Base-by-base conservation (phyloP, 139 green algal genomes). In the Diplosphaera chodatii region DNA sequence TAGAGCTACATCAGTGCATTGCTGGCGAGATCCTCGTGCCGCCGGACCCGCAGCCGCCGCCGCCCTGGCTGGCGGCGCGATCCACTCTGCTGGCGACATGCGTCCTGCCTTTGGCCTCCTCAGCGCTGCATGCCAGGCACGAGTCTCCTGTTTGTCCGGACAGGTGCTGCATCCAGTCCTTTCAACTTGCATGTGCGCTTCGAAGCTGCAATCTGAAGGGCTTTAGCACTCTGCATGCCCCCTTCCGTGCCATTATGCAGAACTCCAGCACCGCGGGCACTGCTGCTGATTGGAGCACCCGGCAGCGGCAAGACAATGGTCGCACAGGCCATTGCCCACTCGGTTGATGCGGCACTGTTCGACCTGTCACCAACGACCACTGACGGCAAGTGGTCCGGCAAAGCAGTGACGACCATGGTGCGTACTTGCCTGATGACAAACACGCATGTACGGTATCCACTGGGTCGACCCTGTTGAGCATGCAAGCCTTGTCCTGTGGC, bases 241-340 rank as follows among this genome's bases (percentile, higher is more conserved):
- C 22, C 25, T n/a, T 28, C 8, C 31, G 23, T 32, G 21, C n/a
- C n/a, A 28, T n/a, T 48, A 27, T 40, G 72, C 75, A 84, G 77
- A 64, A 40, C 69, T 22, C 69, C 72, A 4, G 33, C 33, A n/a
- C 37, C 69, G 0, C 32, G 86, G 71, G 79, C 80, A 1, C 66
- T 97, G 74, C 85, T 98, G 69, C 80, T 98, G 28, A 96, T 93
- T 65, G 93, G 93, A 4, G 72, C 78, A 0, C 73, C 84, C 23
- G 78, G 81, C 63, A 91, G 83, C 4, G 92, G 92, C 55, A 98
- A 98, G 80, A 93, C 87, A 37, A 76, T 94, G 72, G 82, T 97
- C 33, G 77, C 78, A 20, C 84, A 90, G 31, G 86, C 82, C 1
- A 64, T 83, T 23, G 86, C 86, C 2, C 85, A 91, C 67, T 66